Evolutionary conservation across 2,329 filamentous ascomycete genomes (phyloP), one percentile per base, ranked within the genome.

Genomic region (Pseudonectria foliicola): DNA sequence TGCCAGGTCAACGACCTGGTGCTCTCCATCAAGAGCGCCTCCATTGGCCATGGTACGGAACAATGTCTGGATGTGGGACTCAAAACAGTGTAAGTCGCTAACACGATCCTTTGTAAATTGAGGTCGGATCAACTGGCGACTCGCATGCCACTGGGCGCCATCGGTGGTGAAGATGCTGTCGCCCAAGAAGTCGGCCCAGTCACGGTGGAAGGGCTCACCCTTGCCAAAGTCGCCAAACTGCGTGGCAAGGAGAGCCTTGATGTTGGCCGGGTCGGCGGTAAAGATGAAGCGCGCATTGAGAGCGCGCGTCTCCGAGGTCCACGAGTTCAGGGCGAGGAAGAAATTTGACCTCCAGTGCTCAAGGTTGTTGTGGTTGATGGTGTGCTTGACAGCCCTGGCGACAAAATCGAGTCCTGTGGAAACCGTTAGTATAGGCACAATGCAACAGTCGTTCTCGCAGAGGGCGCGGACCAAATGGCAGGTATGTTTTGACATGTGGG

Each of bases 221-320:
- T 95, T 88, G 49, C 88, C 89, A 54, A 80, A 95, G 53, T 94
- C 85, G 27, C 47, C 37, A 54, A 95, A 95, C 54, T 95, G 86
- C 2, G 82, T 83, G 0, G 88, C 85, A n/a, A 95, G 68, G 14
- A 95, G 72, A 6, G 89, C 85, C 59, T 95, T 94, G 65, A 94
- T 83, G 55, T 95, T 95, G 52, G 93, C 86, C 1, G 84, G 83
- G 47, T 95, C 87, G 5, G 75, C 75, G 0, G 89, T 95, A 52
- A 92, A 71, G 39, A 93, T 58, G 14, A 82, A 59, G n/a, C 84
- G 75, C 31, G 63, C 56, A 31, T 72, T 70, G 2, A 76, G 50
- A 6, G 77, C 49, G 2, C 67, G 67, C 10, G 64, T 57, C 60
- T 90, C 84, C 26, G 71, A 62, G 0, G 84, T 89, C 47, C 68